These are phyloP conservation scores for Mycena vitilis DNA, from an alignment of 768 basidiomycete species.

Conservation along the genomic window DNA sequence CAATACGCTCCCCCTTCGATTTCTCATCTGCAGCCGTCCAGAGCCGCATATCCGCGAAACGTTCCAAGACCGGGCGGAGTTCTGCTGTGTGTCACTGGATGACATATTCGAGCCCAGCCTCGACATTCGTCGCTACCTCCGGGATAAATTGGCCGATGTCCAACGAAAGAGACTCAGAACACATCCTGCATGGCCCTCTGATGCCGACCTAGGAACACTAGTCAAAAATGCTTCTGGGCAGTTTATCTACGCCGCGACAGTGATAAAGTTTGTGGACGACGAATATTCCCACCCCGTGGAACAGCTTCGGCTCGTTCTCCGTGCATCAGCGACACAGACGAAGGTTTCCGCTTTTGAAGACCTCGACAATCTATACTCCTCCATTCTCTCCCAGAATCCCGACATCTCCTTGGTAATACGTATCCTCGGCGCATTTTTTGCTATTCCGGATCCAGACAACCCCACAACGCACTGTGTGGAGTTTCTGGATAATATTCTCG, in stretches of 20 bases:
- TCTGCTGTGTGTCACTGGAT: not conserved
- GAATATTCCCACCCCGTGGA: constrained; percentile 19
- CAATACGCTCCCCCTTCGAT: not conserved
- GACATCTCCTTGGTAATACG: not conserved
- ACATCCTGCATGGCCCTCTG: constrained; percentile 19
- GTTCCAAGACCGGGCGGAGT: not conserved
- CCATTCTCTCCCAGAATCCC: not conserved
- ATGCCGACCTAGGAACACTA: constrained; percentile 15
- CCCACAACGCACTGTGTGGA: not conserved
- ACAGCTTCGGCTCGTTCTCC: not conserved
- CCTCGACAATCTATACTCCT: not conserved
- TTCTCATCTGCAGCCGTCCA: constrained; percentile 8
- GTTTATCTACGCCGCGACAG: constrained; percentile 43
- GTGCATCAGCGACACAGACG: not conserved
- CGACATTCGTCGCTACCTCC: constrained; percentile 3
- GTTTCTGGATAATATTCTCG: not conserved
- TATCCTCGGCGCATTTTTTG: not conserved
- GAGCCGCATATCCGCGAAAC: constrained; percentile 4
- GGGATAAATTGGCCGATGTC: not conserved
- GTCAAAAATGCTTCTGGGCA: constrained; percentile 19
- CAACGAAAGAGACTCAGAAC: not conserved
- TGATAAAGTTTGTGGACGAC: constrained; percentile 41
- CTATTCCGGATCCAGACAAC: not conserved
- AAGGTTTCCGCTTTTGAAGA: not conserved
- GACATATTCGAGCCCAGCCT: not conserved